Percentiles rank a stretch among this genome's conserved stretches.
Conservation (phyloP, 192 early-diverging fungal genomes). For the Coemansia sp. region DNA sequence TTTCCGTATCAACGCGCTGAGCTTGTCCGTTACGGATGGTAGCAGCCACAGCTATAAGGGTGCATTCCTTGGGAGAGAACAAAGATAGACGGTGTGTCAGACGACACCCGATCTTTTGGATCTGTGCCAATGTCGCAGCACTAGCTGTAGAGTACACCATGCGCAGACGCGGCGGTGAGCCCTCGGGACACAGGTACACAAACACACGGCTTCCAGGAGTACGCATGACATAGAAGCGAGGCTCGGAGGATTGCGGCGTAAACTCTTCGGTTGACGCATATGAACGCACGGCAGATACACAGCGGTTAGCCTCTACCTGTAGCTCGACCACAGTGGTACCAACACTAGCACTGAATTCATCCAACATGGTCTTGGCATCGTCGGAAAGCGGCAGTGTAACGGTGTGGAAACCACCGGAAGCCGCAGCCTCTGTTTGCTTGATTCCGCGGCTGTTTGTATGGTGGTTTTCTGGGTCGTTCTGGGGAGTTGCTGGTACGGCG, state of each 20-base stretch:
- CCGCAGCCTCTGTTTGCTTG: slow-evolving; percentile 46
- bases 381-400: slow-evolving; percentile 43
- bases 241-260: slow-evolving; percentile 29
- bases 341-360: slow-evolving; percentile 24
- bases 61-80: slow-evolving; percentile 46
- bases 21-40: slow-evolving; percentile 42
- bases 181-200: slow-evolving; percentile 51
- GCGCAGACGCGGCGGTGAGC: slow-evolving; percentile 44
- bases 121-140: slow-evolving; percentile 33
- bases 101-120: slow-evolving; percentile 34
- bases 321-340: slow-evolving; percentile 42
- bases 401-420: slow-evolving; percentile 48
- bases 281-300: slow-evolving; percentile 16
- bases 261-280: slow-evolving; percentile 39
- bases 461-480: slow-evolving; percentile 19
- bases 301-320: slow-evolving; percentile 35
- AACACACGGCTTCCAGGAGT: slow-evolving; percentile 42
- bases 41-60: slow-evolving; percentile 36
- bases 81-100: slow-evolving; percentile 40
- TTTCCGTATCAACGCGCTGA: slow-evolving; percentile 33
- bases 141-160: slow-evolving; percentile 52
- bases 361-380: slow-evolving; percentile 24
- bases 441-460: slow-evolving; percentile 30
- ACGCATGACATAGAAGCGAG: slow-evolving; percentile 50
- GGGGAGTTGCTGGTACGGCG: slow-evolving; percentile 9